Conservation (phyloP, 2,329 filamentous ascomycete genomes). For the Paecilomyces dactylethromorphus region DNA sequence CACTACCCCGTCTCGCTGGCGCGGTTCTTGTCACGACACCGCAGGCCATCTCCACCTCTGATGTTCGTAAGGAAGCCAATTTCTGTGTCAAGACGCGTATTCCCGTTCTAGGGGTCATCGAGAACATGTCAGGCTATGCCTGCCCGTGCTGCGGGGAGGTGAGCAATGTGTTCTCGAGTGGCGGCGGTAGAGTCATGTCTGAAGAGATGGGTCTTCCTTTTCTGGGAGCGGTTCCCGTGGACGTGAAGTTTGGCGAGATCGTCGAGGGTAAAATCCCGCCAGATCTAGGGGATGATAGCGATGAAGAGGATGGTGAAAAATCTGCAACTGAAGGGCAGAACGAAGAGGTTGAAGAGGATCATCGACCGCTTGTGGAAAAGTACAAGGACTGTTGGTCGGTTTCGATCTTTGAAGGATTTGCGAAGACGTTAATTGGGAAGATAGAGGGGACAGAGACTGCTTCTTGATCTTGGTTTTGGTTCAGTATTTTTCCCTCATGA, state of each 20-base stretch:
- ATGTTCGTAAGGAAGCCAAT: slow-evolving; percentile 91
- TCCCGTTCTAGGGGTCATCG: slow-evolving; percentile 76
- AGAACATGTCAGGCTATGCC: slow-evolving; percentile 71
- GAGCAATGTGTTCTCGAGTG: slow-evolving; percentile 87
- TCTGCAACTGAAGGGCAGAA: slow-evolving; percentile 2
- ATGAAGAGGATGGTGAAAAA: slow-evolving; percentile 10
- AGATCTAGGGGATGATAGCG: slow-evolving; percentile 17
- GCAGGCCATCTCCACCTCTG: slow-evolving; percentile 85
- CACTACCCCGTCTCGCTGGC: slow-evolving; percentile 63
- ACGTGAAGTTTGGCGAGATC: slow-evolving; percentile 82
- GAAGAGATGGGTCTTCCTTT: slow-evolving; percentile 77
- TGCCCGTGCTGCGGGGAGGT: slow-evolving; percentile 67
- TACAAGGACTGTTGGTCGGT: slow-evolving; percentile 40
- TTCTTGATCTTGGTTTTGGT: neutral
- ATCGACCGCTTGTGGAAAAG: slow-evolving; percentile 32
- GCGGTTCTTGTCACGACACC: slow-evolving; percentile 95
- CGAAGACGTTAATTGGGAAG: slow-evolving; percentile 26
- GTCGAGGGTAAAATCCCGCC: slow-evolving; percentile 55
- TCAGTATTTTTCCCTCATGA: neutral
- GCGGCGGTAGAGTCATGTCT: slow-evolving; percentile 85
- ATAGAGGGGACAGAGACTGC: slow-evolving; percentile 4
- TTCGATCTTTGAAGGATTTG: slow-evolving; percentile 36
- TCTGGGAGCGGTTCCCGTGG: slow-evolving; percentile 80
- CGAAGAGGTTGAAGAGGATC: slow-evolving; percentile 10
- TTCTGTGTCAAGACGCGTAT: slow-evolving; percentile 83